Percentiles rank a stretch among this genome's conserved stretches.
These are phyloP conservation scores for Pyronema domesticum DNA, from an alignment of 495 filamentous ascomycete species.

Conservation along the genomic window DNA sequence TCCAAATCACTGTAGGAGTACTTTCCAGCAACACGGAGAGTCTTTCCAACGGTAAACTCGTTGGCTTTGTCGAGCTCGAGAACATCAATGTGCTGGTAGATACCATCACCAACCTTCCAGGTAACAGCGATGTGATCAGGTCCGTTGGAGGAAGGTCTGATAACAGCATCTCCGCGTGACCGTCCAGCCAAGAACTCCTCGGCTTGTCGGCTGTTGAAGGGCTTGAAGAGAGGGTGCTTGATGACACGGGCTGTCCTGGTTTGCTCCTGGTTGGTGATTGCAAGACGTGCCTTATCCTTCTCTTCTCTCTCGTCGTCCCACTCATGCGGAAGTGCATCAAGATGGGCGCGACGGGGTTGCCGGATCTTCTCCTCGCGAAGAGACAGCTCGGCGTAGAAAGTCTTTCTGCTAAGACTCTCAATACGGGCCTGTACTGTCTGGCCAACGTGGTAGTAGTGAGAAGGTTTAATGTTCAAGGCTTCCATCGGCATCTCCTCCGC, in stretches of 20 bases:
- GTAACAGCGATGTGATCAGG: constrained; percentile 89
- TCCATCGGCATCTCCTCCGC: constrained; percentile 21
- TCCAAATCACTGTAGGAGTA: constrained; percentile 91
- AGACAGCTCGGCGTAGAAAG: constrained; percentile 62
- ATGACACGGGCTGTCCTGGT: constrained; percentile 73
- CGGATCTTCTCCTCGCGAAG: constrained; percentile 63
- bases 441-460: constrained; percentile 46
- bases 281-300: constrained; percentile 57
- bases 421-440: constrained; percentile 83
- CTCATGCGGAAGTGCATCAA: constrained; percentile 54
- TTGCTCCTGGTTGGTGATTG: constrained; percentile 22
- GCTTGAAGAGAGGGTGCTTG: constrained; percentile 86
- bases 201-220: constrained; percentile 83
- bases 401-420: constrained; percentile 62
- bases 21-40: constrained; percentile 64
- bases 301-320: constrained; percentile 76
- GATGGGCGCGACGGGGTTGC: constrained; percentile 43
- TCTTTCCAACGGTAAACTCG: constrained; percentile 76
- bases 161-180: constrained; percentile 73
- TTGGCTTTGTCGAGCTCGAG: constrained; percentile 91
- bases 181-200: constrained; percentile 82
- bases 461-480: constrained; percentile 20
- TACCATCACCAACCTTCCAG: constrained; percentile 90
- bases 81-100: constrained; percentile 95
- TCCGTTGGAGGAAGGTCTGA: constrained; percentile 84